These are phyloP conservation scores for Paramecium sexaurelia DNA, from an alignment of 73 alveolate species.

Conservation along the genomic window DNA sequence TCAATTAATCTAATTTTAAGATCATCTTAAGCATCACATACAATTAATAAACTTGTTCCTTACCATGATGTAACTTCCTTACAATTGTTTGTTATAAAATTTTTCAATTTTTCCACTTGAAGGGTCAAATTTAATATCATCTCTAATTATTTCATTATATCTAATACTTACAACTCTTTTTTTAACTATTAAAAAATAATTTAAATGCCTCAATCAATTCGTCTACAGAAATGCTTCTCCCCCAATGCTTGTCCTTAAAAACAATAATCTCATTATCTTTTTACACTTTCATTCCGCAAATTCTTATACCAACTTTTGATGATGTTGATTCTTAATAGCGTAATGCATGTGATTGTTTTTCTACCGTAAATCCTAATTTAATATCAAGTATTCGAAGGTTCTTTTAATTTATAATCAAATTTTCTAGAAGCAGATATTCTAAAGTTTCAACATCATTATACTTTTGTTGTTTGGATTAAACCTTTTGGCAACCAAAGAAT, in stretches of 20 bases:
- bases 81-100: neutral
- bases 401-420: neutral
- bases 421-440: slow-evolving; percentile 11
- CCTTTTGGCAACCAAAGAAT: neutral
- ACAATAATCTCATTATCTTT: neutral
- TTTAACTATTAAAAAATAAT: neutral
- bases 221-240: neutral
- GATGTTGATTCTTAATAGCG: slow-evolving; percentile 15
- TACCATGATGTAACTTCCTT: slow-evolving; percentile 11
- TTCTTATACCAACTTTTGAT: slow-evolving; percentile 13
- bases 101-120: neutral
- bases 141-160: neutral
- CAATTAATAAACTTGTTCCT: neutral
- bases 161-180: neutral
- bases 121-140: neutral
- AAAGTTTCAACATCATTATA: neutral
- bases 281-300: slow-evolving; percentile 8
- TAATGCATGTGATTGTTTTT: neutral
- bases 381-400: neutral
- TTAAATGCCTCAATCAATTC: neutral
- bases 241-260: slow-evolving; percentile 38
- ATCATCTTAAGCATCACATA: neutral
- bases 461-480: neutral
- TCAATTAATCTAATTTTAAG: neutral
- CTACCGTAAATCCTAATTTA: neutral